These are phyloP conservation scores for Cenchrus purpureus DNA, from an alignment of 176 grass and related monocot genomes.

Conservation along the genomic window DNA sequence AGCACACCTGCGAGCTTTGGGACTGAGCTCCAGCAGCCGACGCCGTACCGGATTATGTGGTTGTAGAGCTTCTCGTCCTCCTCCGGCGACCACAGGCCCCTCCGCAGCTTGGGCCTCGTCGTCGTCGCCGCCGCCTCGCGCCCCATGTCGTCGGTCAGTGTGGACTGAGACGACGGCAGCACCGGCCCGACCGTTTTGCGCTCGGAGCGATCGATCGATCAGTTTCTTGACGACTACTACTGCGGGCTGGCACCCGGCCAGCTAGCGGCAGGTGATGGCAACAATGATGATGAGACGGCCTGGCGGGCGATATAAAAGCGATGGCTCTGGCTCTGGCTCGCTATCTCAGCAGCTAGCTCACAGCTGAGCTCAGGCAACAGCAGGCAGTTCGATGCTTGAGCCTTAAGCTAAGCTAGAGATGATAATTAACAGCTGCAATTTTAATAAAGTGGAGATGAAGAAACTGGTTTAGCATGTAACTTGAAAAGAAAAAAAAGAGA, in stretches of 20 bases:
- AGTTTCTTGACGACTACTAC: conserved; percentile 24
- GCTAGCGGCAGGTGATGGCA: conserved; percentile 50
- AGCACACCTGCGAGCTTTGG: conserved; percentile 73
- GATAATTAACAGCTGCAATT: conserved; percentile 10
- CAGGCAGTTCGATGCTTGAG: conserved; percentile 53
- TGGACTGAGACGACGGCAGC: background rate
- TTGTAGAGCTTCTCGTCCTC: conserved; percentile 97
- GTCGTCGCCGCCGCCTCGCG: conserved; percentile 44
- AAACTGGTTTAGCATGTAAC: background rate
- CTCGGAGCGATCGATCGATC: background rate
- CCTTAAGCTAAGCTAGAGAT: conserved; percentile 63
- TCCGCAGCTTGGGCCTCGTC: conserved; percentile 76
- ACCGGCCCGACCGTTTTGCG: conserved; percentile 18
- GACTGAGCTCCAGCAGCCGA: conserved; percentile 95
- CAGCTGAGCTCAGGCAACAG: conserved; percentile 18
- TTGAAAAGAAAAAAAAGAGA: background rate
- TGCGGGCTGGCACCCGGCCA: background rate
- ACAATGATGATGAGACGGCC: conserved; percentile 50
- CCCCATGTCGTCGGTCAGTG: conserved; percentile 22
- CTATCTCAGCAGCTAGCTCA: conserved; percentile 29
- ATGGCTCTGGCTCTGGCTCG: conserved; percentile 22
- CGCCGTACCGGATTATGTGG: conserved; percentile 85
- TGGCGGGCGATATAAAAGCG: conserved; percentile 49
- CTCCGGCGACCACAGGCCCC: conserved; percentile 90
- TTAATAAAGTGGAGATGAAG: conserved; percentile 49